These are phyloP conservation scores for Samsoniella hepiali DNA, from an alignment of 2,329 filamentous ascomycete genomes.

Conservation along the genomic window DNA sequence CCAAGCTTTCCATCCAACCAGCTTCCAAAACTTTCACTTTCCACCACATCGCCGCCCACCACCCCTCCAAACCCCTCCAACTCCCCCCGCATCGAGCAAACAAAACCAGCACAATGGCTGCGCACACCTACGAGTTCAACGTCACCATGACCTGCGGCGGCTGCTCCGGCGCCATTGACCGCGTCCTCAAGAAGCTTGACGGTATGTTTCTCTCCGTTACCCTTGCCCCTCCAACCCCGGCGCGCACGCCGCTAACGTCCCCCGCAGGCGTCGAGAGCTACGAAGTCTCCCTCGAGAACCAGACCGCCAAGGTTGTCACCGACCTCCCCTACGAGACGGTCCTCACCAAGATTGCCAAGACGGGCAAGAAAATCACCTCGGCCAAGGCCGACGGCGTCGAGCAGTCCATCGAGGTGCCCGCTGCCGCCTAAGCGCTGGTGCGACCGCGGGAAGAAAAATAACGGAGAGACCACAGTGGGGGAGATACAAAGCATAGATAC, in stretches of 20 bases:
- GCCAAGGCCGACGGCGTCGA: conserved; percentile 66
- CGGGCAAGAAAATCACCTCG: conserved; percentile 84
- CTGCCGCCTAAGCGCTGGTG: conserved; percentile 26
- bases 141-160: conserved; percentile 92
- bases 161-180: conserved; percentile 91
- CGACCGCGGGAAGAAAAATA: background rate
- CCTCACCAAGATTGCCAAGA: conserved; percentile 87
- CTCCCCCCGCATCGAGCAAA: conserved; percentile 6
- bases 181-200: conserved; percentile 87
- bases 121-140: conserved; percentile 91
- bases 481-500: background rate
- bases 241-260: conserved; percentile 18
- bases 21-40: background rate
- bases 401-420: conserved; percentile 48
- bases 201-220: conserved; percentile 52
- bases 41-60: background rate
- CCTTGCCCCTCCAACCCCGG: too few species aligned
- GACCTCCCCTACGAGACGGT: conserved; percentile 75
- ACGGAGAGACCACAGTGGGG: background rate
- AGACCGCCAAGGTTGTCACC: conserved; percentile 76
- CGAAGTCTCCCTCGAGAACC: conserved; percentile 81
- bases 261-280: conserved; percentile 75
- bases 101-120: conserved; percentile 62
- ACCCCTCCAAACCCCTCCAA: background rate
- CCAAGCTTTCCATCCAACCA: background rate